Evolutionary conservation across 345 rosid genomes (phyloP), one percentile per base, ranked within the genome.

Genomic region (Schrenkiella parvula): DNA sequence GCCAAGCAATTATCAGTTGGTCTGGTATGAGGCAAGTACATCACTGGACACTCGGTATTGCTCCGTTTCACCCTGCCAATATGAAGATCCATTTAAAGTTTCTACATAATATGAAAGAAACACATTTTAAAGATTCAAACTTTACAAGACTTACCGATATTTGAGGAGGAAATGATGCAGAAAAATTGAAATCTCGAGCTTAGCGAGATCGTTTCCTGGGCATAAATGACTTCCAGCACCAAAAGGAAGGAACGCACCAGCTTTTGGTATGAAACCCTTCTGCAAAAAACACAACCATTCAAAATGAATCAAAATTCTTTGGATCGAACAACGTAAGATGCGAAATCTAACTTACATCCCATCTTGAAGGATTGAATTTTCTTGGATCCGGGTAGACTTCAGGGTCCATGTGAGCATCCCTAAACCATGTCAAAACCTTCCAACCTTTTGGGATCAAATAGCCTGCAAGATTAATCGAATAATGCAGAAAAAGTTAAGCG

Each of bases 371-470:
- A 72, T 73, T 37, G 34, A 81, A 86, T 14, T 69, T 28, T 4
- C 64, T 66, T 3, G 88, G 88, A 35, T 82, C 51, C 1, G 78
- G 38, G 48, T 74, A 80, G 53, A 54, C 51, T 66, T 82, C 82
- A 60, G 84, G 73, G 66, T 84, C 80, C 51, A 73, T 37, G 32
- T 84, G 88, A 46, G 83, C 80, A 32, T 70, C 79, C 48, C 87
- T 86, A 50, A 65, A 77, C 81, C 86, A 82, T 6, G 82, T 73
- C 71, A 84, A 38, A 53, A 84, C 82, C 64, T 81, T 84, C 91
- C 88, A 86, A 2, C 86, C 88, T 74, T 84, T 82, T 23, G 88
- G 90, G 39, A 84, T 72, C 22, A 75, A 35, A 37, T 82, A 82
- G 38, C 87, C 86, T 86, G 65, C 58, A 66, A 43, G 28, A 59